Conservation (phyloP, 2,329 filamentous ascomycete species). For the Colletotrichum karsti region DNA sequence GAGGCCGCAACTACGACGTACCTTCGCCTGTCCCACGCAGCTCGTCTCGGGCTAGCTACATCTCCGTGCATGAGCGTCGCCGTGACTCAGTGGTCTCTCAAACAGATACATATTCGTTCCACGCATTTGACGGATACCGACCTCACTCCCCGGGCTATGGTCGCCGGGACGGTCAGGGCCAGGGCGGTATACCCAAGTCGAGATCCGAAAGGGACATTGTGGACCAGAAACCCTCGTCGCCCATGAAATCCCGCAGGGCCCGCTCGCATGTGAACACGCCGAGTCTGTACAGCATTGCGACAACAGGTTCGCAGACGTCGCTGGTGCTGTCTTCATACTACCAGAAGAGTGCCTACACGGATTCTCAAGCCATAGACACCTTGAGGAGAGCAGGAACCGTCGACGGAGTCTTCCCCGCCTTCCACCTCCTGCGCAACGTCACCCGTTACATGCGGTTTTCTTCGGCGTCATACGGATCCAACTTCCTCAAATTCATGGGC, state of each 20-base stretch:
- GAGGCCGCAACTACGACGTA: conserved; percentile 29
- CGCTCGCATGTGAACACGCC: conserved; percentile 48
- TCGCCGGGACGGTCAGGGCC: conserved; percentile 37
- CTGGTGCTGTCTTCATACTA: conserved; percentile 59
- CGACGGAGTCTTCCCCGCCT: conserved; percentile 66
- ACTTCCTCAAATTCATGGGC: conserved; percentile 70
- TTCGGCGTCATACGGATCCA: conserved; percentile 71
- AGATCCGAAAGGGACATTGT: conserved; percentile 43
- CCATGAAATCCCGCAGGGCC: conserved; percentile 35
- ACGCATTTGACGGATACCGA: conserved; percentile 52
- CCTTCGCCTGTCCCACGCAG: conserved; percentile 42
- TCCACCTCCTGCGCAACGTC: conserved; percentile 69
- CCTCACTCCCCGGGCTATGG: conserved; percentile 53
- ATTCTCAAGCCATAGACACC: conserved; percentile 56
- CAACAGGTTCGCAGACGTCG: conserved; percentile 64
- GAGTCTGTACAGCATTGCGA: conserved; percentile 69
- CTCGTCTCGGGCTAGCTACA: conserved; percentile 56
- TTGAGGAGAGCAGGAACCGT: conserved; percentile 62
- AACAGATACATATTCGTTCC: conserved; percentile 63
- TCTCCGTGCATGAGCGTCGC: conserved; percentile 59
- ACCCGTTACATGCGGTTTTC: conserved; percentile 73
- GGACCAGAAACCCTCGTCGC: conserved; percentile 26
- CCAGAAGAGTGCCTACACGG: conserved; percentile 56
- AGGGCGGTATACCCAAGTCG: conserved; percentile 40
- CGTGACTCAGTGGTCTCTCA: conserved; percentile 64